A percentile compares a stretch with the other conserved stretches of the same genome.
Conservation (phyloP, 345 rosid genomes). For the Trapa bicornis region DNA sequence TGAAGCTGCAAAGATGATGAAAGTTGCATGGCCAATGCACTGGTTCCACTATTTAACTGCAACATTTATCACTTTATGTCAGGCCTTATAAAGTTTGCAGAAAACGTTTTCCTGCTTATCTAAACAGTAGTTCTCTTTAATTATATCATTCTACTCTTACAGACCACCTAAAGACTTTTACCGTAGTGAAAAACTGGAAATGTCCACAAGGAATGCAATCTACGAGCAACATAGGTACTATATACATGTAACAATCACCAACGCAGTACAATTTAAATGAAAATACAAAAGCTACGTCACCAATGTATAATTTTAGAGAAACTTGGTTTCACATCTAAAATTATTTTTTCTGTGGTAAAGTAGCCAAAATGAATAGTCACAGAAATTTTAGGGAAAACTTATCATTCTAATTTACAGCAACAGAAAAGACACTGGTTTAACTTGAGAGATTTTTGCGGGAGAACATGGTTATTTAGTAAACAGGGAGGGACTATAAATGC, state of each 20-base stretch:
- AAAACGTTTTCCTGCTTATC: not conserved
- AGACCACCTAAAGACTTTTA: not conserved
- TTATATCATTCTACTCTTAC: not conserved
- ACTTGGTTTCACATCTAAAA: too few relatives aligned
- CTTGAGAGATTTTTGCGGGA: not conserved
- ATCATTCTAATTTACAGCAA: too few relatives aligned
- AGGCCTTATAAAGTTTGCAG: not conserved
- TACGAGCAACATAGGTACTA: not conserved
- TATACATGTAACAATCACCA: too few relatives aligned
- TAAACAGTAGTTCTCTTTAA: not conserved
- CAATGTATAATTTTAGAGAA: too few relatives aligned
- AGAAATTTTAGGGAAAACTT: too few relatives aligned
- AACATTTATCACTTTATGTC: slow-evolving; percentile 3
- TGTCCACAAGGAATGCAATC: not conserved
- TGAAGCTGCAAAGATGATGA: slow-evolving; percentile 43
- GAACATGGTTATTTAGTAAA: not conserved
- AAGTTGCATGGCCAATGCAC: slow-evolving; percentile 29
- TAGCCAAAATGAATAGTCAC: too few relatives aligned
- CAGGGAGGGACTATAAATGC: too few relatives aligned
- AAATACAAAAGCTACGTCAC: not conserved
- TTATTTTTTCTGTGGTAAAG: too few relatives aligned
- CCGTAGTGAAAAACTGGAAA: not conserved
- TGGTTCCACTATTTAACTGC: slow-evolving; percentile 38
- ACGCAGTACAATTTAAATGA: too few relatives aligned
- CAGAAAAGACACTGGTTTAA: not conserved